These are phyloP conservation scores for Kodamaea sp. DNA, from an alignment of 1,139 yeast species.

Conservation along the genomic window DNA sequence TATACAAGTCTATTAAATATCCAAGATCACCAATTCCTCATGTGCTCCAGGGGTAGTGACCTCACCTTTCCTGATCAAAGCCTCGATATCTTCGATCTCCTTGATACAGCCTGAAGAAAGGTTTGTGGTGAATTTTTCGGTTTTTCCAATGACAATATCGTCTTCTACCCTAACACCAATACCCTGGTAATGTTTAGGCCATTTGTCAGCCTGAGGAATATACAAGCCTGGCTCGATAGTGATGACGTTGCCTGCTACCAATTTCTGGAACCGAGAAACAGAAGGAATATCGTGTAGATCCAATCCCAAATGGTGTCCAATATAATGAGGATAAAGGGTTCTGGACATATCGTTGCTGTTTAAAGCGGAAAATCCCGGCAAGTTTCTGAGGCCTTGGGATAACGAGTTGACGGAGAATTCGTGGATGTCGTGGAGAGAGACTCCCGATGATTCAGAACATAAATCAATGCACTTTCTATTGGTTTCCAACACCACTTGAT, in stretches of 20 bases:
- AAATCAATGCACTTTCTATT: conserved; percentile 75
- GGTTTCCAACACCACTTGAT: conserved; percentile 83
- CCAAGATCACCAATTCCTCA: conserved; percentile 48
- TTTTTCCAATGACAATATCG: conserved; percentile 74
- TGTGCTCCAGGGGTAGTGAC: conserved; percentile 50
- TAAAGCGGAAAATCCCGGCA: conserved; percentile 61
- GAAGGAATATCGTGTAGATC: conserved; percentile 87
- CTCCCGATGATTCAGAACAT: conserved; percentile 53
- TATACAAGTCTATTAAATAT: conserved; percentile 27
- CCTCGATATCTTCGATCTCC: conserved; percentile 79
- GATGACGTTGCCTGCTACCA: conserved; percentile 69
- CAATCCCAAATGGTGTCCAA: conserved; percentile 93
- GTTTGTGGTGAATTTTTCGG: conserved; percentile 49
- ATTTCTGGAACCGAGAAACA: conserved; percentile 50
- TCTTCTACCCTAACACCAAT: conserved; percentile 96
- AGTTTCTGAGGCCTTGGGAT: conserved; percentile 64
- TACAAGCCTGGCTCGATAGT: conserved; percentile 96
- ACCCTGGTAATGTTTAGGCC: conserved; percentile 81
- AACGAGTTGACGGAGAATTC: conserved; percentile 61
- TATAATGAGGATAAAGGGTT: conserved; percentile 83
- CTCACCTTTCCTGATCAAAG: conserved; percentile 53
- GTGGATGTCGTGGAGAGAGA: conserved; percentile 77
- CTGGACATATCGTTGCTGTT: conserved; percentile 54
- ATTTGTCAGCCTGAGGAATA: conserved; percentile 65
- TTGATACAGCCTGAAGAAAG: conserved; percentile 83